A percentile compares a stretch with the other conserved stretches of the same genome.
These are phyloP conservation scores for Artemisia tridentata DNA, from an alignment of 129 eudicot species.

Conservation along the genomic window DNA sequence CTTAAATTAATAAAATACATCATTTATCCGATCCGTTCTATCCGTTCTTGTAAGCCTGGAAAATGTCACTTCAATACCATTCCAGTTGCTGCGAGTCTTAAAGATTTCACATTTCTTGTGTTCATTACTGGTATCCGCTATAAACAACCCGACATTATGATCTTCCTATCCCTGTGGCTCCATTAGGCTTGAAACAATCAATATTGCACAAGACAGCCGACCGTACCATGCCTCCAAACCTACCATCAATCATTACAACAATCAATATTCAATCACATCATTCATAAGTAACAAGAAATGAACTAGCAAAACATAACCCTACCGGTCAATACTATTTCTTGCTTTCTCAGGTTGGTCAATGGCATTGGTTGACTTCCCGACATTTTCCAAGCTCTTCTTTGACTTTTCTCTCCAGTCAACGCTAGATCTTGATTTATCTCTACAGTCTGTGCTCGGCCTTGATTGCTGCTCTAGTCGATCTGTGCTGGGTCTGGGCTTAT, in stretches of 20 bases:
- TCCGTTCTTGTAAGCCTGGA: constrained; percentile 15
- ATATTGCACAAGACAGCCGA: constrained; percentile 91
- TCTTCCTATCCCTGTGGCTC: constrained; percentile 50
- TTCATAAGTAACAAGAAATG: background rate
- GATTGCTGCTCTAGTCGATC: constrained; percentile 57
- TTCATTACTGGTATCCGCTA: background rate
- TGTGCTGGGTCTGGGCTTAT: constrained; percentile 56
- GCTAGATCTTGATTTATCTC: constrained; percentile 62
- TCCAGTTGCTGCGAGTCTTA: background rate
- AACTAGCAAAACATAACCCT: constrained; percentile 28
- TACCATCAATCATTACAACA: constrained; percentile 42
- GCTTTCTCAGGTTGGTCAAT: constrained; percentile 59
- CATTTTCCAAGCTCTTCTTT: constrained; percentile 52
- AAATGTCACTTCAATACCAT: background rate
- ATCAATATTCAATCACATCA: constrained; percentile 27
- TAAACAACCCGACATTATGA: constrained; percentile 17
- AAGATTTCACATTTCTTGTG: background rate
- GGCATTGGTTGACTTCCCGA: constrained; percentile 50
- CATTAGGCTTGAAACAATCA: constrained; percentile 81
- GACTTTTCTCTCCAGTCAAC: constrained; percentile 63
- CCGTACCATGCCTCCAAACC: constrained; percentile 88
- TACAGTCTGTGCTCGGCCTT: constrained; percentile 55
- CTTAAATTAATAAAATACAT: constrained; percentile 8
- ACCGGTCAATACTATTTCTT: constrained; percentile 95
- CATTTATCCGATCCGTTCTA: constrained; percentile 7